Conservation (phyloP, 2,329 filamentous ascomycete species). For the Daldinia sp. region DNA sequence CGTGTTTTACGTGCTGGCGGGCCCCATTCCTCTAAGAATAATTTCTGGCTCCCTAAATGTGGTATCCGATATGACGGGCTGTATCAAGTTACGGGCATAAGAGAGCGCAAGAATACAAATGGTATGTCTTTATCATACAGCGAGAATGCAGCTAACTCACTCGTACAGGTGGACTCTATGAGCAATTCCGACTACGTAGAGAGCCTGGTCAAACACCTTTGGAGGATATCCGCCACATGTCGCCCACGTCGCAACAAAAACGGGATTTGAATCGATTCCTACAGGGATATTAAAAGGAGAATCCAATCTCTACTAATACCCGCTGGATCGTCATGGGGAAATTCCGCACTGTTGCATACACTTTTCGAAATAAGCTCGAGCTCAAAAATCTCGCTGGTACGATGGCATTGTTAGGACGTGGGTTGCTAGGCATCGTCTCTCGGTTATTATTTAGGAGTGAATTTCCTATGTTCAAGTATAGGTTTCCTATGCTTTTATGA, state of each 20-base stretch:
- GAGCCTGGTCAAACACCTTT: slow-evolving; percentile 40
- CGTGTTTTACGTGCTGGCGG: slow-evolving; percentile 49
- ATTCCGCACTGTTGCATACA: not conserved
- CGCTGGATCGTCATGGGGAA: not conserved
- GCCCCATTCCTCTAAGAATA: slow-evolving; percentile 4
- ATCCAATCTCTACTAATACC: not conserved
- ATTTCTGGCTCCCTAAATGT: slow-evolving; percentile 37
- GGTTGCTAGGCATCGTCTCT: not conserved
- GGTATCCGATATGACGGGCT: slow-evolving; percentile 50
- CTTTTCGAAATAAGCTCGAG: not conserved
- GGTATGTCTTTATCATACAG: slow-evolving; percentile 29
- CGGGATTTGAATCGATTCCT: slow-evolving; percentile 19
- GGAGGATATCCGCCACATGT: slow-evolving; percentile 30
- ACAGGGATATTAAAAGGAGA: slow-evolving; percentile 11
- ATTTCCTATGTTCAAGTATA: not conserved
- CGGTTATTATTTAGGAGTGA: not conserved
- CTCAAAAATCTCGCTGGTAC: not conserved
- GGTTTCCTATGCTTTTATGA: not conserved
- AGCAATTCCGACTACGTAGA: slow-evolving; percentile 46
- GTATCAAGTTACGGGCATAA: slow-evolving; percentile 39
- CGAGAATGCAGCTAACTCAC: slow-evolving; percentile 5
- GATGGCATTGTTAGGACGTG: no score
- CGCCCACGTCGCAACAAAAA: slow-evolving; percentile 42
- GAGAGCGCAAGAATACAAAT: slow-evolving; percentile 38
- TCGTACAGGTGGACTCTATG: slow-evolving; percentile 44